Conservation (phyloP, 768 basidiomycete genomes). For the Rickenella mellea region DNA sequence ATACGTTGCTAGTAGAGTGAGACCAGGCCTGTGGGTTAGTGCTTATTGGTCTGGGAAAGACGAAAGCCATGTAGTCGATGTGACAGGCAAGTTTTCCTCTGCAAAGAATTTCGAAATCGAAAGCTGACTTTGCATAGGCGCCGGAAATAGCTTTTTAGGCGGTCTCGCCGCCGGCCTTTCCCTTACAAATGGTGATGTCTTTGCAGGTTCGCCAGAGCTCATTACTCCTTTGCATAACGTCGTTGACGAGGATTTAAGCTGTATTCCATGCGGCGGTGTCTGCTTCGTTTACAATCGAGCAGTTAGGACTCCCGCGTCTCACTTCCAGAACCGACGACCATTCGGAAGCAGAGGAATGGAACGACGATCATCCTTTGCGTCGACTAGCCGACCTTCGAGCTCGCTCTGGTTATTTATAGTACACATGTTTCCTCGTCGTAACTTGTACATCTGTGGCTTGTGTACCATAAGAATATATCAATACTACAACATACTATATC, state of each 20-base stretch:
- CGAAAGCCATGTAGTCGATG: conserved; percentile 57
- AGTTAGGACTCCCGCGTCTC: conserved; percentile 60
- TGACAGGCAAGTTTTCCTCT: conserved; percentile 49
- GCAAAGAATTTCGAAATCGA: conserved; percentile 3
- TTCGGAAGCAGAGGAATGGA: conserved; percentile 42
- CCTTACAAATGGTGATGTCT: conserved; percentile 46
- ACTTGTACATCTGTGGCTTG: too few relatives aligned
- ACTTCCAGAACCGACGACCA: conserved; percentile 18
- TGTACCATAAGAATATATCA: too few relatives aligned
- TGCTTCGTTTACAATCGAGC: conserved; percentile 78
- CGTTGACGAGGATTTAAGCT: conserved; percentile 30
- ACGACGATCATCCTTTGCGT: conserved; percentile 51
- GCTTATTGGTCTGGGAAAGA: conserved; percentile 57
- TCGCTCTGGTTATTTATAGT: too few relatives aligned
- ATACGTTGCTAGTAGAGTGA: conserved; percentile 40
- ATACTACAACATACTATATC: too few relatives aligned
- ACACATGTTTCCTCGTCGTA: too few relatives aligned
- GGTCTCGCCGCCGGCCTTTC: conserved; percentile 70
- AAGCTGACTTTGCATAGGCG: conserved; percentile 37
- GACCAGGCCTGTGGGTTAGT: conserved; percentile 50
- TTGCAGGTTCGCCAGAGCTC: conserved; percentile 40
- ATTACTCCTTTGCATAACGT: conserved; percentile 6
- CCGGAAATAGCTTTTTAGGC: conserved; percentile 86
- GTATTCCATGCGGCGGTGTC: conserved; percentile 69
- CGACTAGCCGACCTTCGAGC: conserved; percentile 47